A percentile compares a stretch with the other conserved stretches of the same genome.
Evolutionary conservation across 1,284 basidiomycete genomes (phyloP).

Genomic region (Pseudomicrostroma phylloplanum): DNA sequence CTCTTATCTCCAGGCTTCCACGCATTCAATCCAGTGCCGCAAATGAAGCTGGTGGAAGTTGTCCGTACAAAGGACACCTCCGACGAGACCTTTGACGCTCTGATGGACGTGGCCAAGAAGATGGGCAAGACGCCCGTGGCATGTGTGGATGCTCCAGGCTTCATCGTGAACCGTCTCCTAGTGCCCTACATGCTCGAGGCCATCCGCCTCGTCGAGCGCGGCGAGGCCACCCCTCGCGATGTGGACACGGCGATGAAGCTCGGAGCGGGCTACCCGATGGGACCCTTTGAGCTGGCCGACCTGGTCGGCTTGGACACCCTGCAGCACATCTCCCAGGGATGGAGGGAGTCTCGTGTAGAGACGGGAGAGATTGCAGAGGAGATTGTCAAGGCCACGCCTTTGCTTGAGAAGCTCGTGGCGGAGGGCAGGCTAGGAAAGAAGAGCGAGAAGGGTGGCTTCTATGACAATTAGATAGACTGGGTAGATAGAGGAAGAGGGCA

Average conservation of each 20-base stretch:
- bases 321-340: slow-evolving; percentile 56
- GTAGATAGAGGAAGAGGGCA: too few species aligned
- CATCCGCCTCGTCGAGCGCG: slow-evolving; percentile 58
- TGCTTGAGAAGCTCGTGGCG: slow-evolving; percentile 56
- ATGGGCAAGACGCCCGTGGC: slow-evolving; percentile 58
- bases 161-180: slow-evolving; percentile 57
- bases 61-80: slow-evolving; percentile 56
- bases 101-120: slow-evolving; percentile 54
- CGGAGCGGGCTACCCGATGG: slow-evolving; percentile 56
- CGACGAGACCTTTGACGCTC: slow-evolving; percentile 54
- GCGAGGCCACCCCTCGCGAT: slow-evolving; percentile 58
- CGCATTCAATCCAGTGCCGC: slow-evolving; percentile 55
- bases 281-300: slow-evolving; percentile 59
- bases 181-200: slow-evolving; percentile 60
- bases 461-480: slow-evolving; percentile 16
- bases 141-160: slow-evolving; percentile 55
- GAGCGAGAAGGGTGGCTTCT: slow-evolving; percentile 54
- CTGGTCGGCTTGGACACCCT: slow-evolving; percentile 56
- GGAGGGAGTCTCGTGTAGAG: slow-evolving; percentile 55
- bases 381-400: slow-evolving; percentile 53
- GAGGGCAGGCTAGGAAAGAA: slow-evolving; percentile 58
- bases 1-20: slow-evolving; percentile 56
- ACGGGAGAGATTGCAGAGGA: slow-evolving; percentile 53
- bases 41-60: slow-evolving; percentile 59
- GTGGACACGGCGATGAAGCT: slow-evolving; percentile 61